Evolutionary conservation across 345 rosid genomes (phyloP).

Genomic region (Anacardium occidentale): DNA sequence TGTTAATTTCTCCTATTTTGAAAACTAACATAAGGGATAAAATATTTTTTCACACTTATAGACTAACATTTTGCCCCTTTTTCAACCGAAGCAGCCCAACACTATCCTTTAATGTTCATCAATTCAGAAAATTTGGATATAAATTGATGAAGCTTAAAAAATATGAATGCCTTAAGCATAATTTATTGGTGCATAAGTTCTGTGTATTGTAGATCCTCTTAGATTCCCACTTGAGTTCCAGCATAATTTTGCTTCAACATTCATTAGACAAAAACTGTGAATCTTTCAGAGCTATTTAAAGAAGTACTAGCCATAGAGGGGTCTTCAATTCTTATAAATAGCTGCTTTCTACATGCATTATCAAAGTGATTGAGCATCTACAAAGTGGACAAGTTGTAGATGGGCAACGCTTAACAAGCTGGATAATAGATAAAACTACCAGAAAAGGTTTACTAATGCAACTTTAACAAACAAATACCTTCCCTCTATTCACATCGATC

Average conservation of each 20-base stretch:
- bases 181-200: neutral
- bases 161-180: neutral
- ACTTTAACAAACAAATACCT: slow-evolving; percentile 13
- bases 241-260: neutral
- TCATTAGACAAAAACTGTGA: neutral
- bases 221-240: neutral
- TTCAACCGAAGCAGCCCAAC: no score
- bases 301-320: slow-evolving; percentile 1
- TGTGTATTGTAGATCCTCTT: neutral
- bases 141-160: neutral
- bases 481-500: slow-evolving; percentile 11
- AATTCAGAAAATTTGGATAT: no score
- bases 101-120: neutral
- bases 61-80: no score
- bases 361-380: slow-evolving; percentile 48
- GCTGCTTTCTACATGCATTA: slow-evolving; percentile 9
- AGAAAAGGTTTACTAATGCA: neutral
- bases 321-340: slow-evolving; percentile 15
- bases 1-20: no score
- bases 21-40: no score
- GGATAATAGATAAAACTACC: neutral
- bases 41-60: no score
- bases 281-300: neutral
- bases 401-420: neutral
- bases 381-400: slow-evolving; percentile 78